These are phyloP conservation scores for Ophiognomonia clavigignenti-juglandacearum DNA, from an alignment of 2,329 filamentous ascomycete genomes.

Conservation along the genomic window DNA sequence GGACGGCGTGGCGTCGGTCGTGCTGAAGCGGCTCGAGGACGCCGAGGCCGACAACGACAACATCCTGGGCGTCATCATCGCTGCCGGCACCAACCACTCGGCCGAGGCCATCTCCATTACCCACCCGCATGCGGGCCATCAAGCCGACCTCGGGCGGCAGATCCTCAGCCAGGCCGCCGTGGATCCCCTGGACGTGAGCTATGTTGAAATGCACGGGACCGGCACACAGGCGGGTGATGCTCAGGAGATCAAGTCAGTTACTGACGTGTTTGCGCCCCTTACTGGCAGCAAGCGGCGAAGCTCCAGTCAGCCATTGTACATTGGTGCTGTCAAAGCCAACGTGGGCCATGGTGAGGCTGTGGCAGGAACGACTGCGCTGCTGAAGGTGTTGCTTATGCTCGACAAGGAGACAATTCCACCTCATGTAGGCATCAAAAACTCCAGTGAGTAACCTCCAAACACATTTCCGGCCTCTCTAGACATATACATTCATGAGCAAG, in stretches of 20 bases:
- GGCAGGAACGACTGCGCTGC: constrained; percentile 54
- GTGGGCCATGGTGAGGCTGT: constrained; percentile 60
- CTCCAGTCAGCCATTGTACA: constrained; percentile 48
- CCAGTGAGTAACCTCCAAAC: too few species aligned
- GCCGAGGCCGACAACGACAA: constrained; percentile 72
- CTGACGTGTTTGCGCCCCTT: constrained; percentile 47
- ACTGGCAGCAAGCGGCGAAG: constrained; percentile 38
- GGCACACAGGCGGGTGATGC: constrained; percentile 82
- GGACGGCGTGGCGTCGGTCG: constrained; percentile 68
- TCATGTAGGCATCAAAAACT: constrained; percentile 64
- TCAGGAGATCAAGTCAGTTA: constrained; percentile 76
- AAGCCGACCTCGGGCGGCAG: constrained; percentile 64
- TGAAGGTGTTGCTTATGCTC: constrained; percentile 63
- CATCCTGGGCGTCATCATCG: constrained; percentile 71
- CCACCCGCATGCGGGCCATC: constrained; percentile 72
- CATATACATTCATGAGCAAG: too few species aligned
- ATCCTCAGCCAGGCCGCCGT: constrained; percentile 70
- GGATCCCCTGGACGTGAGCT: constrained; percentile 71
- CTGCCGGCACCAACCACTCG: constrained; percentile 75
- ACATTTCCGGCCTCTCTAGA: too few species aligned
- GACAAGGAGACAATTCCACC: constrained; percentile 59
- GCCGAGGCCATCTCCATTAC: constrained; percentile 79
- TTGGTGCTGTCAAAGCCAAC: constrained; percentile 62
- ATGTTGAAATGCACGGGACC: constrained; percentile 87
- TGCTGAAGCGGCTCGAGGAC: constrained; percentile 77